Conservation (phyloP, 2,329 filamentous ascomycete genomes). For the Arthrobotrys pseudoclavata region DNA sequence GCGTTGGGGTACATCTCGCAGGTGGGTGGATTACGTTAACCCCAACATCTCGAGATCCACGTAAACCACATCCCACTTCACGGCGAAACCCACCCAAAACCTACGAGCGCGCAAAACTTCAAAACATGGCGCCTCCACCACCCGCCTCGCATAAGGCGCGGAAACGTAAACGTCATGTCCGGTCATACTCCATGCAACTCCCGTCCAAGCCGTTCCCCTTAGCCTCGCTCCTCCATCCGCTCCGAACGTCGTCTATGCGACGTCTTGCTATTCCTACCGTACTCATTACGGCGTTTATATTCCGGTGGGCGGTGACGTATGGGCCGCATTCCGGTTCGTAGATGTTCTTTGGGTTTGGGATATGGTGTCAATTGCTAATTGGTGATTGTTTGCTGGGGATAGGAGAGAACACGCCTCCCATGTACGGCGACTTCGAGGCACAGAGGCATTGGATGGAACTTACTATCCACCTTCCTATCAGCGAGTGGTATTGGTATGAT, state of each 20-base stretch:
- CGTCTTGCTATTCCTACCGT: slow-evolving; percentile 92
- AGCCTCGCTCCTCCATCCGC: slow-evolving; percentile 93
- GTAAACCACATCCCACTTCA: slow-evolving; percentile 27
- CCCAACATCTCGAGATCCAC: slow-evolving; percentile 18
- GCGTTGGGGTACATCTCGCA: too few relatives aligned
- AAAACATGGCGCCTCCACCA: slow-evolving; percentile 39
- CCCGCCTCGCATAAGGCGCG: slow-evolving; percentile 49
- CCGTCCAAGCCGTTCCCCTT: slow-evolving; percentile 84
- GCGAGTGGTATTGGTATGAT: slow-evolving; percentile 98
- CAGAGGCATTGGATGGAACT: slow-evolving; percentile 99
- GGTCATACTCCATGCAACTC: slow-evolving; percentile 64
- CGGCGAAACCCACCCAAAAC: neutral
- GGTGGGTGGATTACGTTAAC: too few relatives aligned
- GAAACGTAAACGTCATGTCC: slow-evolving; percentile 60
- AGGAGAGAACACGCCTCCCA: slow-evolving; percentile 75
- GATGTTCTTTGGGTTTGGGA: slow-evolving; percentile 16
- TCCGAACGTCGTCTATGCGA: slow-evolving; percentile 83
- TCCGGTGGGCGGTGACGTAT: slow-evolving; percentile 90
- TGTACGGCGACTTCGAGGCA: slow-evolving; percentile 97
- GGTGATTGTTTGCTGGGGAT: slow-evolving; percentile 3
- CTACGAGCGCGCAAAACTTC: slow-evolving; percentile 24
- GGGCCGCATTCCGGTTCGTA: slow-evolving; percentile 91
- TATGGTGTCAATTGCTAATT: slow-evolving; percentile 20
- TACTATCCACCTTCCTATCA: slow-evolving; percentile 87
- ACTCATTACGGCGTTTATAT: slow-evolving; percentile 89